Percentiles rank a stretch among this genome's conserved stretches.
Conservation (phyloP, 2,329 filamentous ascomycete species). For the Alternaria incomplexa region DNA sequence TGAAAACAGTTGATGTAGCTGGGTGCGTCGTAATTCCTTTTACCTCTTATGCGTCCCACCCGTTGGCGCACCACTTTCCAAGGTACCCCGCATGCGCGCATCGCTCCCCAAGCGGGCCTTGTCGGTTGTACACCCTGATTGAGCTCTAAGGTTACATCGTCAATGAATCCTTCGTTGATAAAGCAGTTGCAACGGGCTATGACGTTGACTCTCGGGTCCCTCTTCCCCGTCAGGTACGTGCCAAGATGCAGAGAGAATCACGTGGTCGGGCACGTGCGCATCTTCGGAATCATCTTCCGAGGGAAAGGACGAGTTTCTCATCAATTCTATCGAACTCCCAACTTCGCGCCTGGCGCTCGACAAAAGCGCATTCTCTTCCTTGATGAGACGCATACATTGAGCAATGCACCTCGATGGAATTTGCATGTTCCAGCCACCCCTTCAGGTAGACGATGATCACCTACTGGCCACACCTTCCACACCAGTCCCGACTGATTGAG, state of each 20-base stretch:
- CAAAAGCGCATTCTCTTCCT: background rate
- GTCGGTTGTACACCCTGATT: conserved; percentile 1
- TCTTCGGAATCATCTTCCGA: background rate
- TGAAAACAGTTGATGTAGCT: background rate
- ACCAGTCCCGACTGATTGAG: background rate
- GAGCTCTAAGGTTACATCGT: conserved; percentile 32
- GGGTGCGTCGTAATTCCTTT: background rate
- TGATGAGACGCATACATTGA: background rate
- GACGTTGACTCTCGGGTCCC: conserved; percentile 21
- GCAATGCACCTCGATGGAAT: background rate
- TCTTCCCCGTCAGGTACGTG: conserved; percentile 21
- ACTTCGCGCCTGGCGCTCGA: background rate
- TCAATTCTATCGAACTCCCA: background rate
- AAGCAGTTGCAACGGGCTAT: conserved; percentile 1
- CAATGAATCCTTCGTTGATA: background rate
- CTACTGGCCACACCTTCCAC: background rate
- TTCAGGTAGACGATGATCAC: background rate
- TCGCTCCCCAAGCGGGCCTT: conserved; percentile 1
- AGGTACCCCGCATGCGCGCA: conserved; percentile 23
- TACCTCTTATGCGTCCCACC: background rate
- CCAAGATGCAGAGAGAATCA: conserved; percentile 17
- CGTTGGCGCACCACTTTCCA: conserved; percentile 1
- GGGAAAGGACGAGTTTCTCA: background rate
- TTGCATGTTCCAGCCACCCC: background rate
- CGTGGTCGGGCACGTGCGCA: background rate